Percentiles rank a stretch among this genome's conserved stretches.
These are phyloP conservation scores for Populus hybrid DNA, from an alignment of 441 rosid genomes.

Conservation along the genomic window DNA sequence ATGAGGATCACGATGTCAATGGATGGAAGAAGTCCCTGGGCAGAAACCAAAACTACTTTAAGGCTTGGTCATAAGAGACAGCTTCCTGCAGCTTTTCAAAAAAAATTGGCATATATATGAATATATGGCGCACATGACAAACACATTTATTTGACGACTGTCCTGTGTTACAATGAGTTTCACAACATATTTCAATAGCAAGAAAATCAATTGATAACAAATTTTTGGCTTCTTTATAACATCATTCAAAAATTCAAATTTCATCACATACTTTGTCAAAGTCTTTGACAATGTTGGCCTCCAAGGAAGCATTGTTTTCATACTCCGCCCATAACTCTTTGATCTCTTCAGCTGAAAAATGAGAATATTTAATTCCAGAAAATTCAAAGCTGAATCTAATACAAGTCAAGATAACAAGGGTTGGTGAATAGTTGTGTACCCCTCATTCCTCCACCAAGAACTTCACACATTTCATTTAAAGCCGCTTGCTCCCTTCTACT, in stretches of 20 bases:
- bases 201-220: not conserved
- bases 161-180: not conserved
- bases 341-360: slow-evolving; percentile 68
- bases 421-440: slow-evolving; percentile 31
- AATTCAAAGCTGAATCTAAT: not conserved
- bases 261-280: slow-evolving; percentile 54
- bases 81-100: not conserved
- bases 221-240: not conserved
- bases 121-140: not conserved
- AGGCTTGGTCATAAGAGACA: not conserved
- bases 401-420: slow-evolving; percentile 1
- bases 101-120: not conserved
- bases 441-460: slow-evolving; percentile 84
- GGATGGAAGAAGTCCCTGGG: not conserved
- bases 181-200: not conserved
- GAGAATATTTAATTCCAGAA: not conserved
- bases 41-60: not conserved
- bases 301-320: slow-evolving; percentile 73
- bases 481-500: slow-evolving; percentile 77
- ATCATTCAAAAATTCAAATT: not conserved
- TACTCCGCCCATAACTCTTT: slow-evolving; percentile 76
- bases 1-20: not conserved
- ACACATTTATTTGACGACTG: not conserved
- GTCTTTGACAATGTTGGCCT: slow-evolving; percentile 93
- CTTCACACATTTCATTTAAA: slow-evolving; percentile 75